Base-by-base conservation (phyloP, 2,329 filamentous ascomycete species). In the Aspergillus sp. region DNA sequence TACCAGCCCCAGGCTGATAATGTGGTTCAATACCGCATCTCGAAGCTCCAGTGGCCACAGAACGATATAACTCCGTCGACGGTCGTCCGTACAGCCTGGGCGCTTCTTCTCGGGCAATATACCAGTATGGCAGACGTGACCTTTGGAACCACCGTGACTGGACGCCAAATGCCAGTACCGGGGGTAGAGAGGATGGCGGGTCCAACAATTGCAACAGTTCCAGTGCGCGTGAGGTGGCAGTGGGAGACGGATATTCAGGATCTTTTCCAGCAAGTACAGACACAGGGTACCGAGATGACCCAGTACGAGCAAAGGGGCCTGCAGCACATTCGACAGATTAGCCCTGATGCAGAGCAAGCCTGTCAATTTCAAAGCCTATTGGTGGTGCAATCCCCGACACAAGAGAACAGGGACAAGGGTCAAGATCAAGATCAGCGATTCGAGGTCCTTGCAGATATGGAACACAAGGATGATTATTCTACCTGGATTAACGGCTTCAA, bases 301-400 rank as follows among this genome's bases (percentile, higher is more conserved):
- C 82, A 84, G 0, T 82, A 86, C 65, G 84, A 89, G 73, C 85
- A 89, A 67, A 78, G 82, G 5, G 78, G 78, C 4, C 53, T 80
- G 18, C 77, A 78, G 55, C 73, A 78, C 45, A 80, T 80, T 56
- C 81, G 83, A 16, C 74, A 77, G n/a, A 69, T 84, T n/a, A 83
- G 82, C 63, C 72, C 79, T 1, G 73, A 78, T 51, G 69, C 73
- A 3, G 69, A 70, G 4, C 63, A 67, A 2, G 77, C 75, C 26
- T 79, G 76, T 57, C 68, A 76, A 11, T 77, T 78, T 60, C 75
- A 77, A 50, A 80, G 69, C 50, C 66, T 78, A 53, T 69, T 80
- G 3, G 73, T 74, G 7, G 73, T 80, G 20, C 69, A 73, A 42
- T 65, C 10, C 42, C 52, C 61, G 2, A 12, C 24, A 9, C 63